Evolutionary conservation across 1,284 basidiomycete genomes (phyloP).

Genomic region (Rhodotorula sp.): DNA sequence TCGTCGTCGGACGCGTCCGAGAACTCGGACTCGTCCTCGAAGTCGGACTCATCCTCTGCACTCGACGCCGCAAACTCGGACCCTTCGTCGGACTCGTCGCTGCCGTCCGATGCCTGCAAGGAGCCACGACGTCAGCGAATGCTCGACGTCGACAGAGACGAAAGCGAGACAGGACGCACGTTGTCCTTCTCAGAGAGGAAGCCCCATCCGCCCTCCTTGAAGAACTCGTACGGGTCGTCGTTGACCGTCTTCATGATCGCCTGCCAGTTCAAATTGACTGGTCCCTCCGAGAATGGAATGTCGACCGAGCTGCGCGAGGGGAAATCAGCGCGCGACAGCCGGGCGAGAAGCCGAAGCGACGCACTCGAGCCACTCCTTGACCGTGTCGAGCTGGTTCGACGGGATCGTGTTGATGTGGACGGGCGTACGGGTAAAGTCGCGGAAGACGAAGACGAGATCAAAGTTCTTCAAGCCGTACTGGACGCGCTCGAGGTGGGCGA

Average conservation of each 20-base stretch:
- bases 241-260: constrained; percentile 77
- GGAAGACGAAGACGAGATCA: constrained; percentile 94
- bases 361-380: constrained; percentile 97
- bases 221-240: constrained; percentile 93
- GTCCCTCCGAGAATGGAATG: constrained; percentile 91
- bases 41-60: constrained; percentile 44
- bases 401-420: constrained; percentile 95
- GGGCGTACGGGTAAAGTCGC: constrained; percentile 88
- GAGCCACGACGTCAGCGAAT: constrained; percentile 10
- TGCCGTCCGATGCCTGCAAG: constrained; percentile 45
- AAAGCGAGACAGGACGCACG: constrained; percentile 9
- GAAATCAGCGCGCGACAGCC: neutral
- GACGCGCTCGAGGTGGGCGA: constrained; percentile 94
- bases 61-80: constrained; percentile 47
- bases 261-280: constrained; percentile 96
- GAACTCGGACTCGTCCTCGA: constrained; percentile 48
- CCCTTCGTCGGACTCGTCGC: constrained; percentile 48
- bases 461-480: constrained; percentile 97
- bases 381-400: constrained; percentile 84
- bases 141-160: constrained; percentile 12
- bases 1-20: constrained; percentile 46
- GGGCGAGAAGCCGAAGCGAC: constrained; percentile 47
- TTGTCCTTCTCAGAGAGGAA: constrained; percentile 77
- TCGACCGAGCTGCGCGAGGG: constrained; percentile 73
- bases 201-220: constrained; percentile 90